A percentile compares a stretch with the other conserved stretches of the same genome.
phyloP scores from a whole-genome alignment of 2,329 filamentous ascomycete genomes.

The Herpotrichia juniperi region DNA sequence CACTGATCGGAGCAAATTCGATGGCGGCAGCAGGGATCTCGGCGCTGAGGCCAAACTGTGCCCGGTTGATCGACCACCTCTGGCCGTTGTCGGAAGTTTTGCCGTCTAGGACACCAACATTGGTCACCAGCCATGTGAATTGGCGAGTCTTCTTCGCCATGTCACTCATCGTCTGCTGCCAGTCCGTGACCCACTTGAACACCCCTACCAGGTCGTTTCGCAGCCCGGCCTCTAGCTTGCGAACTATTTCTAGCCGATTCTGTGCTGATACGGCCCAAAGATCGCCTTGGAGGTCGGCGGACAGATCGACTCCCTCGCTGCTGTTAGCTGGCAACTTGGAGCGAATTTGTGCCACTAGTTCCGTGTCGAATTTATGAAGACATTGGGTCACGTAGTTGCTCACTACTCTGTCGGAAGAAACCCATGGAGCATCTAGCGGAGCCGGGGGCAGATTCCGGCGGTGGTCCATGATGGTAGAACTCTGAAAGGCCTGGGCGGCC shows the following conservation, averaged over 20 bases:
- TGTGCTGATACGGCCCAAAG: constrained; percentile 38
- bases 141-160: constrained; percentile 35
- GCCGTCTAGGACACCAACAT: constrained; percentile 45
- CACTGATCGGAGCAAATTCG: constrained; percentile 30
- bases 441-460: constrained; percentile 22
- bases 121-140: constrained; percentile 44
- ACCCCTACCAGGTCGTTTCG: constrained; percentile 42
- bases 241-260: constrained; percentile 33
- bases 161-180: constrained; percentile 35
- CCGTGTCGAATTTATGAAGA: constrained; percentile 22
- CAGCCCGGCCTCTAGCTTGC: constrained; percentile 27
- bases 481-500: constrained; percentile 22
- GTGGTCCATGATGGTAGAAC: constrained; percentile 24
- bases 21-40: constrained; percentile 38
- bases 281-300: constrained; percentile 35
- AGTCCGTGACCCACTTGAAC: constrained; percentile 45
- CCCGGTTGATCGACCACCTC: constrained; percentile 32
- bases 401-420: constrained; percentile 14
- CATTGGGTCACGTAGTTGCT: constrained; percentile 23
- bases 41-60: constrained; percentile 36
- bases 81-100: constrained; percentile 13
- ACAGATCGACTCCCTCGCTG: constrained; percentile 24
- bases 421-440: constrained; percentile 22
- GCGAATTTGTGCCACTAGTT: constrained; percentile 27
- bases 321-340: constrained; percentile 24